phyloP scores from a whole-genome alignment of 345 rosid genomes.

The Cardamine occulta region DNA sequence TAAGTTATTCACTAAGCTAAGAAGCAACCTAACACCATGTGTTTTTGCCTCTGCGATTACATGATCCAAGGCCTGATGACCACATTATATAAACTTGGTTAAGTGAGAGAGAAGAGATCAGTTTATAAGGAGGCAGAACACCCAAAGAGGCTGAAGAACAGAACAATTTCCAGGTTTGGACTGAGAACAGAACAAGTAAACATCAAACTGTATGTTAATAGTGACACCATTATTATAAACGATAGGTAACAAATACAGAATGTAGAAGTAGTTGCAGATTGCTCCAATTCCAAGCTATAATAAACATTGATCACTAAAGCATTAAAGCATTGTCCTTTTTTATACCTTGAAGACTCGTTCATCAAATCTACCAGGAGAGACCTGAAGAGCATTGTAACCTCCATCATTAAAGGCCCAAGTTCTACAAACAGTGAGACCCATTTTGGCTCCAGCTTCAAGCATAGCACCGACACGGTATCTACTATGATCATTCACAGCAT shows the following conservation, averaged over 20 bases:
- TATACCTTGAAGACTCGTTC: conserved; percentile 78
- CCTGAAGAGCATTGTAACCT: conserved; percentile 87
- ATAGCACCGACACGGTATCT: conserved; percentile 65
- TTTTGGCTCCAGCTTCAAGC: conserved; percentile 78
- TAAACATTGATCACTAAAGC: not conserved
- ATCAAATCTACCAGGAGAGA: conserved; percentile 85
- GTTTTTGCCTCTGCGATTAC: conserved; percentile 86
- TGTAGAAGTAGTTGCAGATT: not conserved
- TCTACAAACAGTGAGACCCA: conserved; percentile 97
- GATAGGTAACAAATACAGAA: not conserved
- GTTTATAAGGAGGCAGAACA: too few species aligned
- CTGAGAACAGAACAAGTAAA: not conserved
- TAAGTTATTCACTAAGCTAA: conserved; percentile 86
- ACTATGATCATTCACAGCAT: conserved; percentile 68
- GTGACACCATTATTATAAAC: not conserved
- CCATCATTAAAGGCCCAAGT: conserved; percentile 99
- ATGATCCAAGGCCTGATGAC: conserved; percentile 84
- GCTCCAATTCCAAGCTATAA: not conserved
- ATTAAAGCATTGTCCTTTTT: conserved; percentile 15
- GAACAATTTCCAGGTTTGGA: too few species aligned
- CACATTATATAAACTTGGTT: conserved; percentile 34
- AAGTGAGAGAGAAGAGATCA: too few species aligned
- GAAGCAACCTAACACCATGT: conserved; percentile 75
- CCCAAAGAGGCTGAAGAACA: too few species aligned
- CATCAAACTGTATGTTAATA: not conserved